Conservation (phyloP, 2,329 filamentous ascomycete genomes). For the Botrytis cinerea region DNA sequence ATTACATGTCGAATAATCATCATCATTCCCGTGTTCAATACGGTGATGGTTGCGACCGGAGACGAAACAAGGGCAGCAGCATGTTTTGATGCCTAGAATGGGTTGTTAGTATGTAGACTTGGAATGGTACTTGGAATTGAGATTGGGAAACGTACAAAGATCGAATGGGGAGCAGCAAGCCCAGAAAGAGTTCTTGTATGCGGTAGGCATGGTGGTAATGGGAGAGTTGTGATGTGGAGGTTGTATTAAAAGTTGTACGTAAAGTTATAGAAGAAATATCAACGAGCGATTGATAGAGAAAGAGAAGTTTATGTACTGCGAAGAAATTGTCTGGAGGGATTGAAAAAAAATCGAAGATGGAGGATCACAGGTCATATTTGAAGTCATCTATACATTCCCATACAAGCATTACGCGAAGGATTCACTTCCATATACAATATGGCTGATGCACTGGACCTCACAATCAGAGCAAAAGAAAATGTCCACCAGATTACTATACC, state of each 20-base stretch:
- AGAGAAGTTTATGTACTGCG: not conserved
- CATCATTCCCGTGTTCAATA: conserved; percentile 11
- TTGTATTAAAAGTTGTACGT: not conserved
- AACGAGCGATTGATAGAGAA: not conserved
- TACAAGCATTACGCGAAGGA: conserved; percentile 1
- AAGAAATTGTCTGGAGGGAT: not conserved
- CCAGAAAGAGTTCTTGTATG: conserved; percentile 21
- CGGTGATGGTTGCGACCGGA: conserved; percentile 24
- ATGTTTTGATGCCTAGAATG: conserved; percentile 4
- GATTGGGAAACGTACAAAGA: conserved; percentile 11
- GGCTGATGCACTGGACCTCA: not conserved
- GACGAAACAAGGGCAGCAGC: conserved; percentile 25
- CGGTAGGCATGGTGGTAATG: not conserved
- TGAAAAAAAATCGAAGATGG: not conserved
- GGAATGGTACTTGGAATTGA: not conserved
- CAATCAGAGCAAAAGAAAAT: not conserved
- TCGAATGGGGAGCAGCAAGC: conserved; percentile 17
- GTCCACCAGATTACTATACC: not conserved
- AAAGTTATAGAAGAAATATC: not conserved
- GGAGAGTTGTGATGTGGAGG: not conserved
- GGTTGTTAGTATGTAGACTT: not conserved
- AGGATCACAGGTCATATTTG: conserved; percentile 3
- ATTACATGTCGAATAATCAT: conserved; percentile 15
- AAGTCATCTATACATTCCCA: not conserved
- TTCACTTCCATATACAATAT: not conserved